Conservation (phyloP, 2,329 filamentous ascomycete genomes). For the Stromatinia cepivora region DNA sequence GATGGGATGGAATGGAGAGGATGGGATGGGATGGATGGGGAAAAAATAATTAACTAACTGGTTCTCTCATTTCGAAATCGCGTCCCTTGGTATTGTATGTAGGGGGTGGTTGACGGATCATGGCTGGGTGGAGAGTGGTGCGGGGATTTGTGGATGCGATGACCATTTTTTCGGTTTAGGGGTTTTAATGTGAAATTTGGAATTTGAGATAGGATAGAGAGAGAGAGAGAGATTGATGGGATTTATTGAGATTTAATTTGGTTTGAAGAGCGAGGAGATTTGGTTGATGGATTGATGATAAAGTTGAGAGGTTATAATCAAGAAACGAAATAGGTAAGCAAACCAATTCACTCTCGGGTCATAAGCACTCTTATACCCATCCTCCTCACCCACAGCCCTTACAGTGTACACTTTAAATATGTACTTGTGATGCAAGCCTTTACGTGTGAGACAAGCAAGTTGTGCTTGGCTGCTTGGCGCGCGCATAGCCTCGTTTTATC, state of each 20-base stretch:
- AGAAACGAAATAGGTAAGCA: neutral
- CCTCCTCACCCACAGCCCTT: neutral
- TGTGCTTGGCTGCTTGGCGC: neutral
- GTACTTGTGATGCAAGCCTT: neutral
- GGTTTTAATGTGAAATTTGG: too few relatives aligned
- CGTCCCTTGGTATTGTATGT: neutral
- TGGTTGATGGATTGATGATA: neutral
- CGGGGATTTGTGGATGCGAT: constrained; percentile 4
- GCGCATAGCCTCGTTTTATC: neutral
- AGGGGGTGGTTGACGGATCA: constrained; percentile 21
- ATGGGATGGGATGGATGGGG: neutral
- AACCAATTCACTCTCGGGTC: neutral
- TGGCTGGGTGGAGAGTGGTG: constrained; percentile 19
- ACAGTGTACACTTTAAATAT: too few relatives aligned
- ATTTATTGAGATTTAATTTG: neutral
- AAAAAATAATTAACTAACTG: neutral
- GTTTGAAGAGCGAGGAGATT: neutral
- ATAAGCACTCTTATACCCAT: neutral
- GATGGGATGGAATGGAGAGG: neutral
- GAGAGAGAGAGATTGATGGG: too few relatives aligned
- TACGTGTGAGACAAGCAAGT: neutral
- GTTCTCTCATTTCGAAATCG: constrained; percentile 6
- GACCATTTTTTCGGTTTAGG: neutral
- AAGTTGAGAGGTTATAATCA: neutral
- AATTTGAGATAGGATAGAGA: too few relatives aligned